These are phyloP conservation scores for Helotiales sp. DNA, from an alignment of 2,329 filamentous ascomycete species.

Conservation along the genomic window DNA sequence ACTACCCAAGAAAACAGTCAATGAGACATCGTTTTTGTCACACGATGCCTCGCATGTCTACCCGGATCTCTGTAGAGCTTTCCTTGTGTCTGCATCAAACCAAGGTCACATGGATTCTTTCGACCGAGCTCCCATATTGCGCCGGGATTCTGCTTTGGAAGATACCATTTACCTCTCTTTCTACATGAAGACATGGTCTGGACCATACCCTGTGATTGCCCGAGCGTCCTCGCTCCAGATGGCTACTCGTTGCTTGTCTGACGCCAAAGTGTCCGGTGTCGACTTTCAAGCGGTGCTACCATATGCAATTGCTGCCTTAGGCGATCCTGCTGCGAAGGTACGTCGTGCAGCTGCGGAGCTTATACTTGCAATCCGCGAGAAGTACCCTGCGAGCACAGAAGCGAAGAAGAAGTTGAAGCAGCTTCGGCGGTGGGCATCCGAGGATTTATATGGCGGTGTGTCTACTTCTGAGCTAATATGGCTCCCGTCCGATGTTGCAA, in stretches of 20 bases:
- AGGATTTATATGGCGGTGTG: conserved; percentile 62
- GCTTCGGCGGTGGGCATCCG: conserved; percentile 56
- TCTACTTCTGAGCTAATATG: conserved; percentile 50
- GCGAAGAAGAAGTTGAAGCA: conserved; percentile 42
- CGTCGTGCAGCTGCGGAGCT: conserved; percentile 74
- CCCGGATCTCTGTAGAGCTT: conserved; percentile 57
- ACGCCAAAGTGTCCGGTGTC: conserved; percentile 46
- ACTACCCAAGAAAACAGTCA: conserved; percentile 36
- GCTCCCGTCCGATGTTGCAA: conserved; percentile 57
- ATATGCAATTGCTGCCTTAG: conserved; percentile 73
- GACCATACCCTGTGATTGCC: conserved; percentile 67
- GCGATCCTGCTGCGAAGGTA: conserved; percentile 74
- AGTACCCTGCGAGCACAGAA: conserved; percentile 44
- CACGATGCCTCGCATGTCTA: conserved; percentile 53
- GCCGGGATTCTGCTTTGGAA: conserved; percentile 53
- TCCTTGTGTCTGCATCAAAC: conserved; percentile 53
- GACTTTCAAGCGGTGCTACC: conserved; percentile 83
- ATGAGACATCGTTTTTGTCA: conserved; percentile 53
- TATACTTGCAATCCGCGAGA: conserved; percentile 53
- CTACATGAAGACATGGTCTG: conserved; percentile 73
- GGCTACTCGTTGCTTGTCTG: conserved; percentile 57
- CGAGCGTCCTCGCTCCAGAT: conserved; percentile 69
- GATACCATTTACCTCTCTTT: conserved; percentile 73
- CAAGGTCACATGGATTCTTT: conserved; percentile 37
- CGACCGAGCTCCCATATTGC: conserved; percentile 54